A percentile compares a stretch with the other conserved stretches of the same genome.
phyloP scores from a whole-genome alignment of 2,329 filamentous ascomycete species.

The Monosporascus sp. region DNA sequence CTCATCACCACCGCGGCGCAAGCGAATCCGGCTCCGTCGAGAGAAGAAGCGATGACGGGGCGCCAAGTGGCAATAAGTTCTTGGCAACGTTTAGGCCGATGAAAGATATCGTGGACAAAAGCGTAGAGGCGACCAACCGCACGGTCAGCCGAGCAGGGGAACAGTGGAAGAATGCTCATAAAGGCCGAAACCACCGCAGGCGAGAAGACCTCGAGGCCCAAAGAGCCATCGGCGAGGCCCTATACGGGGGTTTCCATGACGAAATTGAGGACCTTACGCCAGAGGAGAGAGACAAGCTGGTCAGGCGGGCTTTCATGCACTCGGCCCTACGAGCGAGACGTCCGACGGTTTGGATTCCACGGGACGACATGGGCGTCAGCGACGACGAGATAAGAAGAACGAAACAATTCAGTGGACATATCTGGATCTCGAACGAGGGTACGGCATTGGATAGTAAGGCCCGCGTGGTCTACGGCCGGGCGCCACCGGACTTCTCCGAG shows the following conservation, averaged over 20 bases:
- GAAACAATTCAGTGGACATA: constrained; percentile 65
- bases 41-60: constrained; percentile 10
- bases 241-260: constrained; percentile 84
- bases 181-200: constrained; percentile 44
- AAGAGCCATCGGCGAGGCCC: constrained; percentile 66
- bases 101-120: constrained; percentile 42
- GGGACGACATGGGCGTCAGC: constrained; percentile 82
- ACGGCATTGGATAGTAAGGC: constrained; percentile 80
- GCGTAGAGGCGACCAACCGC: constrained; percentile 41
- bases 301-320: constrained; percentile 86
- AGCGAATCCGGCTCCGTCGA: constrained; percentile 29
- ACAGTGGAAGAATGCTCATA: constrained; percentile 35
- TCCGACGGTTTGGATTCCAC: constrained; percentile 90
- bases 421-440: constrained; percentile 94
- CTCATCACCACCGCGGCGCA: constrained; percentile 39
- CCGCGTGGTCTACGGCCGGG: constrained; percentile 75
- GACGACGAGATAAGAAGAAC: constrained; percentile 86
- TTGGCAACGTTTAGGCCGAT: constrained; percentile 29
- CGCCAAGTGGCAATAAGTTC: constrained; percentile 1
- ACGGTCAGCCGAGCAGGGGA: constrained; percentile 37
- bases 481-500: constrained; percentile 86
- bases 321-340: constrained; percentile 76
- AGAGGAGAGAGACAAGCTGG: constrained; percentile 78
- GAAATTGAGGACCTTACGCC: constrained; percentile 92
- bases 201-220: constrained; percentile 66